Base-by-base conservation (phyloP, 495 filamentous ascomycete species). In the Cenococcum geophilum region DNA sequence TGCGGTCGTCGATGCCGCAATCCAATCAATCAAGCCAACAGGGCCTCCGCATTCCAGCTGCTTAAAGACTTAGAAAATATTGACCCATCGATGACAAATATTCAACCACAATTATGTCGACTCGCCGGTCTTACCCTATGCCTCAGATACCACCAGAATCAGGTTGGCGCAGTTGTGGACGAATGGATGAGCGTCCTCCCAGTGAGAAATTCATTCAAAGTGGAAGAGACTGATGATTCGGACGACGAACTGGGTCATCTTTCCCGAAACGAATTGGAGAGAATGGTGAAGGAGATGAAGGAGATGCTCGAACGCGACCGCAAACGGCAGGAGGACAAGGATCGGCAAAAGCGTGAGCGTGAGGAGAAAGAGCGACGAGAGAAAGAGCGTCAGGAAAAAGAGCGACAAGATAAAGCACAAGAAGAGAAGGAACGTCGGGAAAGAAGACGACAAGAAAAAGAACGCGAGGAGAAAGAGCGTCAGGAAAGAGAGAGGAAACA, bases 101-200 rank as follows among this genome's bases (percentile, higher is more conserved):
- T 58, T 16, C 1, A 48, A 14, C 18, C 40, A 4, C 22, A 58
- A 32, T 27, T 58, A n/a, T 23, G 32, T n/a, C 9, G 10, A 40
- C 40, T 58, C 6, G 57, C 57, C 5, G 34, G 22, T 1, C 12
- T n/a, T 16, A 50, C 57, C 22, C 57, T 58, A 34, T 58, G 57
- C 45, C 42, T 50, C 21, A 32, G 55, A 12, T 32, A 49, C 27
- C 57, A 58, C 20, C 57, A 58, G 25, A 50, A 42, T 14, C 57
- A 58, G 32, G 42, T 35, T 4, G 23, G 32, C 34, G 40, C 25
- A n/a, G 32, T 58, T 11, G 57, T 58, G 21, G 23, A 27, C 1
- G 16, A 11, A 16, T 52, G 49, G 49, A 52, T 52, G 49, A 0
- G 23, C 11, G 48, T 11, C 22, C 18, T 51, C 48, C 48, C 11